phyloP scores from a whole-genome alignment of 495 filamentous ascomycete species.

The Xylaria cubensis region DNA sequence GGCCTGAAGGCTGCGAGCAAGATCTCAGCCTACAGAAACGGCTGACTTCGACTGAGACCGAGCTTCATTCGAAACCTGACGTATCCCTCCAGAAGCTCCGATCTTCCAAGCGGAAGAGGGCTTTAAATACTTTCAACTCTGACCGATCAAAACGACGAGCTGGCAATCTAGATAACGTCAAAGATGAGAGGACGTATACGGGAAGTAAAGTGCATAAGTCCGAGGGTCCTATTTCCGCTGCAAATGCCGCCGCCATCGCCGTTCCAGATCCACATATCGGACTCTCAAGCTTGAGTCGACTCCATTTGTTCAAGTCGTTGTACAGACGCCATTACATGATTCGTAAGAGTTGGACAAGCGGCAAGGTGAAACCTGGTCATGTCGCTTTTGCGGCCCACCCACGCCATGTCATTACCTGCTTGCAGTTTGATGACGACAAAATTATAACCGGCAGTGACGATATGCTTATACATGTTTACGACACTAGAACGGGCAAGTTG shows the following conservation, averaged over 20 bases:
- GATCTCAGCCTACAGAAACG: constrained; percentile 68
- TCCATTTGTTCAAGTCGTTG: constrained; percentile 95
- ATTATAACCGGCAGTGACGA: constrained; percentile 98
- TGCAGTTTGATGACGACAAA: constrained; percentile 97
- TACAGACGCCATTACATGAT: constrained; percentile 92
- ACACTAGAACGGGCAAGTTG: constrained; percentile 90
- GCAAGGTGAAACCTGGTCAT: constrained; percentile 85
- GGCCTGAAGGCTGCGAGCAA: constrained; percentile 74
- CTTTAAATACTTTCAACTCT: constrained; percentile 46
- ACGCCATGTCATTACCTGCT: constrained; percentile 94
- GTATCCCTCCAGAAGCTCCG: constrained; percentile 40
- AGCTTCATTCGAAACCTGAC: constrained; percentile 51
- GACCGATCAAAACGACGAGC: constrained; percentile 62
- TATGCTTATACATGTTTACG: constrained; percentile 97
- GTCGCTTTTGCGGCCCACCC: constrained; percentile 96
- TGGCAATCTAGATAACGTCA: constrained; percentile 47
- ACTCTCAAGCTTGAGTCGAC: constrained; percentile 73
- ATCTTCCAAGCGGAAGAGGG: constrained; percentile 54
- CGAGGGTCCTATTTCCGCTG: constrained; percentile 86
- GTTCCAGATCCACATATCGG: constrained; percentile 84
- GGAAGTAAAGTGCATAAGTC: constrained; percentile 53
- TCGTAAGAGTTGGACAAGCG: constrained; percentile 86
- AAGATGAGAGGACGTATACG: constrained; percentile 43
- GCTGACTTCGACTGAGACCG: constrained; percentile 56
- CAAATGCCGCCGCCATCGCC: constrained; percentile 78